A percentile compares a stretch with the other conserved stretches of the same genome.
phyloP scores from a whole-genome alignment of 306 rosid species.

The Sphenostylis stenocarpa region DNA sequence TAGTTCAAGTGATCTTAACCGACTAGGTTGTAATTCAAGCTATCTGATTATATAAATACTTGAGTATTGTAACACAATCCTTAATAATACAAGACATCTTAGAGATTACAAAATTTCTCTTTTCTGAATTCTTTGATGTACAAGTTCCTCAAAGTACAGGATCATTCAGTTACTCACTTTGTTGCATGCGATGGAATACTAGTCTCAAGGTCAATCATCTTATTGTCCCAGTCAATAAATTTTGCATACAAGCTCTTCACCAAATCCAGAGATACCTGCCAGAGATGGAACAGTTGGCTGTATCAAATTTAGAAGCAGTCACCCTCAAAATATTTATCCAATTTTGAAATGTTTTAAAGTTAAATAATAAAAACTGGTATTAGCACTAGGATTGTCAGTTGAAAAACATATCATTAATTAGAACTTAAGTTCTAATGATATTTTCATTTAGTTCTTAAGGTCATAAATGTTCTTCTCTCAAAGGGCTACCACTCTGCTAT shows the following conservation, averaged over 20 bases:
- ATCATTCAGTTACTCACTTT: slow-evolving; percentile 74
- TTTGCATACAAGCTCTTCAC: slow-evolving; percentile 96
- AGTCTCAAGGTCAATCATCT: slow-evolving; percentile 86
- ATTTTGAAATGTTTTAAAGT: not conserved
- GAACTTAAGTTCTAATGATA: slow-evolving; percentile 25
- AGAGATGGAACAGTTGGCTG: slow-evolving; percentile 34
- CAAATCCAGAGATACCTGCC: slow-evolving; percentile 94
- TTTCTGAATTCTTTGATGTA: not conserved
- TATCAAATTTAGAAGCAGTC: slow-evolving; percentile 28
- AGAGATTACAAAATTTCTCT: no score
- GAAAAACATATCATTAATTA: not conserved
- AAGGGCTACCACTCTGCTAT: slow-evolving; percentile 23
- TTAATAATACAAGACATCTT: no score
- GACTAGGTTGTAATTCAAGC: no score
- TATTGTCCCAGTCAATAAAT: slow-evolving; percentile 94
- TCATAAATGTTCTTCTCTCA: slow-evolving; percentile 19
- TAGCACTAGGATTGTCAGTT: not conserved
- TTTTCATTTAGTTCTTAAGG: slow-evolving; percentile 22
- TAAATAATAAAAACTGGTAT: not conserved
- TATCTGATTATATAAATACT: no score
- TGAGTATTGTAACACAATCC: no score
- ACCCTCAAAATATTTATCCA: not conserved
- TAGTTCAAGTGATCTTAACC: no score
- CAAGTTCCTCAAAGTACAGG: slow-evolving; percentile 21
- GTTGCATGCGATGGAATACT: slow-evolving; percentile 88